Percentiles rank a stretch among this genome's conserved stretches.
phyloP scores from a whole-genome alignment of 2,329 filamentous ascomycete genomes.

The Xylariaceae sp. region DNA sequence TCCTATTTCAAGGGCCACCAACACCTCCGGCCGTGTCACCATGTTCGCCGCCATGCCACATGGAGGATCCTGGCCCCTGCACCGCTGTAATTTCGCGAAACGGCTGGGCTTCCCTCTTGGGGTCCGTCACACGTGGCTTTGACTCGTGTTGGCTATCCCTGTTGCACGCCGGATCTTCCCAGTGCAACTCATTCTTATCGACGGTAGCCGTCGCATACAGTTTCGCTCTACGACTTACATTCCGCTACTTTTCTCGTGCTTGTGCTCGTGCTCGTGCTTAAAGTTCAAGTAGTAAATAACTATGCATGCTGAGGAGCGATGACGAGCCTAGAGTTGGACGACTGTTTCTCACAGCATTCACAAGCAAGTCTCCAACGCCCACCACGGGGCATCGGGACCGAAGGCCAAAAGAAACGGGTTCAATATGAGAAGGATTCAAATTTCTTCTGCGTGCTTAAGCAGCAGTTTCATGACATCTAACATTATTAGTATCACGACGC shows the following conservation, averaged over 20 bases:
- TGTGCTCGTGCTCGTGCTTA: constrained; percentile 6
- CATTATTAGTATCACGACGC: too few relatives aligned
- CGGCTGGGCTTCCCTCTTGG: constrained; percentile 5
- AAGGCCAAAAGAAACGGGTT: neutral
- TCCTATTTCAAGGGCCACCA: constrained; percentile 13
- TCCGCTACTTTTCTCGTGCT: constrained; percentile 19
- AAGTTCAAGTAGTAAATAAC: too few relatives aligned
- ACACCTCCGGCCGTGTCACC: constrained; percentile 6
- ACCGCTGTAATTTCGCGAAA: constrained; percentile 24
- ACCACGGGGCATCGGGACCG: neutral
- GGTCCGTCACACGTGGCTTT: constrained; percentile 23
- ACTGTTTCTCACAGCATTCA: neutral
- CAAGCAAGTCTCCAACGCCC: neutral
- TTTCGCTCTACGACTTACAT: constrained; percentile 21
- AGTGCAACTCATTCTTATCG: neutral
- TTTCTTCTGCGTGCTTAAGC: too few relatives aligned
- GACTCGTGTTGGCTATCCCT: neutral
- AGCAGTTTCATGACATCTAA: neutral
- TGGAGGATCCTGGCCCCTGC: constrained; percentile 19
- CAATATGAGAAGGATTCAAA: constrained; percentile 6
- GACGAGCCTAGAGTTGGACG: neutral
- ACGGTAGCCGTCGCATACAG: neutral
- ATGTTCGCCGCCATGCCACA: neutral
- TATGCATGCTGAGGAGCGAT: too few relatives aligned
- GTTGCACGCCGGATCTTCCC: neutral